Percentiles rank a stretch among this genome's conserved stretches.
phyloP scores from a whole-genome alignment of 108 stramenopile species.

The Mayamaea pseudoterrestris region DNA sequence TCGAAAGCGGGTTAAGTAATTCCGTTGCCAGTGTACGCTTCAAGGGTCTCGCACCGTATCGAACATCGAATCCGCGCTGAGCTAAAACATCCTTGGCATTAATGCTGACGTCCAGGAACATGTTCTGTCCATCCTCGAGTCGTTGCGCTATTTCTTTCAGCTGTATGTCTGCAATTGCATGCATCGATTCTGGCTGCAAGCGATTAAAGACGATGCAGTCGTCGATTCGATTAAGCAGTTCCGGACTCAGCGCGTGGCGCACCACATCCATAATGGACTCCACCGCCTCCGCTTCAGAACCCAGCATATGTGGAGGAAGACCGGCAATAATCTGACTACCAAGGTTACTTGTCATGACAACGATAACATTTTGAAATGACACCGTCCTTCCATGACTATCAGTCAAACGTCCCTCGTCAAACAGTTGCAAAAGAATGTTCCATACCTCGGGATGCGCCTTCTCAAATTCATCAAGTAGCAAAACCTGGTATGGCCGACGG shows the following conservation, averaged over 20 bases:
- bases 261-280: constrained; percentile 58
- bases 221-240: constrained; percentile 71
- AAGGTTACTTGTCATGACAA: constrained; percentile 77
- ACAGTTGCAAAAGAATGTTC: constrained; percentile 71
- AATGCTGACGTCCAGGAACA: constrained; percentile 45
- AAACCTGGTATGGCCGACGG: constrained; percentile 72
- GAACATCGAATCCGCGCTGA: constrained; percentile 75
- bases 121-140: constrained; percentile 46
- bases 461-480: constrained; percentile 79
- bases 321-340: constrained; percentile 57
- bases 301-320: constrained; percentile 35
- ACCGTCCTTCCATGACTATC: constrained; percentile 67
- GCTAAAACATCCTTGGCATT: constrained; percentile 40
- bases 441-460: constrained; percentile 71
- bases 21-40: constrained; percentile 80
- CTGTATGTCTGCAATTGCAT: constrained; percentile 48
- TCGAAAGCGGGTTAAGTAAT: constrained; percentile 78
- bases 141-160: constrained; percentile 45
- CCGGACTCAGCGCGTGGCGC: constrained; percentile 51
- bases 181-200: constrained; percentile 62
- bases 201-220: constrained; percentile 61
- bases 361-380: constrained; percentile 62
- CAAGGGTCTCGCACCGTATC: constrained; percentile 90
- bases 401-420: constrained; percentile 72
- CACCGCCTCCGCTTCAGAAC: constrained; percentile 49